These are phyloP conservation scores for Hypoxylon rickii DNA, from an alignment of 495 filamentous ascomycete genomes.

Conservation along the genomic window DNA sequence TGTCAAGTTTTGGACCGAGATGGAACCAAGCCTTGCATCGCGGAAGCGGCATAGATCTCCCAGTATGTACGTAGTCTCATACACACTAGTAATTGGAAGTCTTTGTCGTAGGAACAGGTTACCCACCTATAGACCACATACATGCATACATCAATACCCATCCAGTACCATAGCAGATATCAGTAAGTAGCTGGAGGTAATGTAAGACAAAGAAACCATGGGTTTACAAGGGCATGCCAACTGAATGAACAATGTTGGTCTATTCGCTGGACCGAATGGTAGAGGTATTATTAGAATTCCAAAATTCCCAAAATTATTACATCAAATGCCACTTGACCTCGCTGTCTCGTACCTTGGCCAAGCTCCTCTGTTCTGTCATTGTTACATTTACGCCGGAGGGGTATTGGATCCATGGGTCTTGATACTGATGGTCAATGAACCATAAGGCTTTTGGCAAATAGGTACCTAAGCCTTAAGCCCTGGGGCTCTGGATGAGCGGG, in stretches of 20 bases:
- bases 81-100: no score
- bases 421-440: no score
- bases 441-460: no score
- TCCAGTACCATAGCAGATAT: no score
- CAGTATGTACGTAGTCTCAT: no score
- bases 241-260: background rate
- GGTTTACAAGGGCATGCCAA: constrained; percentile 12
- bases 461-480: constrained; percentile 11
- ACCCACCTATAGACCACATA: no score
- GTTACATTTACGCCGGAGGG: constrained; percentile 1
- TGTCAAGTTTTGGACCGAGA: constrained; percentile 11
- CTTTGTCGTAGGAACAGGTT: no score
- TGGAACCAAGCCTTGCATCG: constrained; percentile 14
- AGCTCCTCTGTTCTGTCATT: background rate
- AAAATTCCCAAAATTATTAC: background rate
- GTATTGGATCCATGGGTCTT: background rate
- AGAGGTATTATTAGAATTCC: no score
- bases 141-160: no score
- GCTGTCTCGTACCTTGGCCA: background rate
- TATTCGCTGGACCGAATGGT: no score
- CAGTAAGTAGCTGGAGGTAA: constrained; percentile 12
- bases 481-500: no score
- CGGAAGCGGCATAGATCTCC: no score
- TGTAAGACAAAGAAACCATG: constrained; percentile 9
- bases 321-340: background rate